Evolutionary conservation across 768 basidiomycete species (phyloP), one percentile per base, ranked within the genome.

Genomic region (Suillus subalutaceus): DNA sequence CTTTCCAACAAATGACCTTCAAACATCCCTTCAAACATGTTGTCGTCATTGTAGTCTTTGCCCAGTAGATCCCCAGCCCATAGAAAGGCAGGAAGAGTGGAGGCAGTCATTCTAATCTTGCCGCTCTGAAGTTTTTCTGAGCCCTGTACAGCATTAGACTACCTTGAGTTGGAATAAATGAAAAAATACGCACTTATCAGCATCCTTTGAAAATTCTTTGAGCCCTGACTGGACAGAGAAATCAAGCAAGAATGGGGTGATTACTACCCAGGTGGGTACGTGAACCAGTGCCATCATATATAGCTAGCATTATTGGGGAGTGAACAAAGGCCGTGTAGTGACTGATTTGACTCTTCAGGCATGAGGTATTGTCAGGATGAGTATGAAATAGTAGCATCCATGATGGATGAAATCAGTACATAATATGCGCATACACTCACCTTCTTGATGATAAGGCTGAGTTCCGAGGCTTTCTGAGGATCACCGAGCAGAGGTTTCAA

Each of bases 221-320:
- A 41, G 41, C 41, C 15, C 41, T 41, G 41, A 41, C 41, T 16
- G 41, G 41, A 41, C 43, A 44, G 26, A 65, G 55, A n/a, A 65
- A 46, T 5, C 8, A 30, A 6, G 55, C 56, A 1, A 65, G 64
- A 18, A 48, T 7, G 2, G 64, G 56, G 30, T 65, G 64, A 40
- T 58, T 65, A 23, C 44, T 38, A 44, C 64, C 64, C 55, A 65
- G n/a, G 23, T 48, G 43, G 38, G 64, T 43, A 16, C 57, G n/a
- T 15, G 26, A 30, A 4, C 55, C 55, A n/a, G 10, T 58, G 20
- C 50, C 30, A 15, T n/a, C 43, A 7, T 26, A 23, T 8, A 65
- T 44, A 16, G 56, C 26, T 32, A 56, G 64, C 8, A 15, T 30
- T 41, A 65, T 65, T 3, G 56, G n/a, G 15, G 38, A 40, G 4